Evolutionary conservation across 2,329 filamentous ascomycete genomes (phyloP).

Genomic region (Alternaria brassicicola): DNA sequence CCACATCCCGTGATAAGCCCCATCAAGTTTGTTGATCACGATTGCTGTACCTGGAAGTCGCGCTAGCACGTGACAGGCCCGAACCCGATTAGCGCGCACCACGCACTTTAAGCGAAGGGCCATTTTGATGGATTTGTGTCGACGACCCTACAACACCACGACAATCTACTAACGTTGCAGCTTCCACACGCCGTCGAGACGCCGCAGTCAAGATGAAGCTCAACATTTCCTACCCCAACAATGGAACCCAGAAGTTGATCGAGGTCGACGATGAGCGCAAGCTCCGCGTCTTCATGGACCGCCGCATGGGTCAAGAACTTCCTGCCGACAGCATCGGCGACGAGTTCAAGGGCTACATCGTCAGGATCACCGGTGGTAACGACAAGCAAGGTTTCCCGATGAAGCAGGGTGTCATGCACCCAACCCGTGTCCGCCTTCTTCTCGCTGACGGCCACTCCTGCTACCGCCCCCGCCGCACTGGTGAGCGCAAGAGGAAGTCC

Average conservation of each 20-base stretch:
- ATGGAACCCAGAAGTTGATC: constrained; percentile 99
- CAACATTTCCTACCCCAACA: constrained; percentile 90
- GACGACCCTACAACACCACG: constrained; percentile 23
- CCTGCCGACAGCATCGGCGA: constrained; percentile 93
- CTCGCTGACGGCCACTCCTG: constrained; percentile 97
- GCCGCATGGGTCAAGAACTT: constrained; percentile 94
- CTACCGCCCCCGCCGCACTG: constrained; percentile 97
- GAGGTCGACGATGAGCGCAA: constrained; percentile 99
- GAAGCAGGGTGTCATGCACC: constrained; percentile 99
- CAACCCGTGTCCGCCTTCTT: constrained; percentile 96
- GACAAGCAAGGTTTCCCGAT: constrained; percentile 99
- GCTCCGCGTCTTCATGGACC: constrained; percentile 98
- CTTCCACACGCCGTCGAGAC: constrained; percentile 41
- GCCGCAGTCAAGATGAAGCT: constrained; percentile 69
- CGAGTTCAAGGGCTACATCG: constrained; percentile 99
- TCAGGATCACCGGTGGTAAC: constrained; percentile 99
- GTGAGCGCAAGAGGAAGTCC: constrained; percentile 99
- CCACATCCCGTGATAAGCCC: neutral
- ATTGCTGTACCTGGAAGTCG: neutral
- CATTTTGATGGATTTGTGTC: constrained; percentile 18
- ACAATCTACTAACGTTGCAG: constrained; percentile 48
- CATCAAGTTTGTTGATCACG: neutral
- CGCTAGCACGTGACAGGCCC: constrained; percentile 18
- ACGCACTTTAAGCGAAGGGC: constrained; percentile 6
- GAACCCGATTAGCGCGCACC: constrained; percentile 14